Evolutionary conservation across 2,329 filamentous ascomycete genomes (phyloP).

Genomic region (Tolypocladium sp.): DNA sequence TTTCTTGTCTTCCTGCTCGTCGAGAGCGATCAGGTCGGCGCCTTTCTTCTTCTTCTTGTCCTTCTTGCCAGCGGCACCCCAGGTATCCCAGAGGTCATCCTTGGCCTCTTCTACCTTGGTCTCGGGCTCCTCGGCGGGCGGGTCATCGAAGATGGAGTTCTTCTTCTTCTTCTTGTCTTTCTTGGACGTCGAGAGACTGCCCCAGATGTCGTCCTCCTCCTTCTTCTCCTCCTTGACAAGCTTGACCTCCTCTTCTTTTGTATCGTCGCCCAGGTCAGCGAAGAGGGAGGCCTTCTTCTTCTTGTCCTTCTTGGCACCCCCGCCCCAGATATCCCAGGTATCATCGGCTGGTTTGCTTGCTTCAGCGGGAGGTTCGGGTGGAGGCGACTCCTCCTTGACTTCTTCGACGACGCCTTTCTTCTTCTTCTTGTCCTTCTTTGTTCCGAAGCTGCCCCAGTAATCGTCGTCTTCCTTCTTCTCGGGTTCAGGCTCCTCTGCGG

Average conservation of each 20-base stretch:
- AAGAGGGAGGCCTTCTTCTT: constrained; percentile 4
- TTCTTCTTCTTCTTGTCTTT: constrained; percentile 14
- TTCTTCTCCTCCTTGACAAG: neutral
- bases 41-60: constrained; percentile 34
- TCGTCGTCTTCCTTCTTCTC: constrained; percentile 20
- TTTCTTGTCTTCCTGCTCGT: constrained; percentile 15
- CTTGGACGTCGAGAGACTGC: constrained; percentile 1
- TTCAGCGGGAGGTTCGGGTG: constrained; percentile 5
- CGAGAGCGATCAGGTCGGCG: constrained; percentile 26
- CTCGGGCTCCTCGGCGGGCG: constrained; percentile 10
- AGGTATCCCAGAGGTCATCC: constrained; percentile 14
- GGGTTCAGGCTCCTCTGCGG: constrained; percentile 10
- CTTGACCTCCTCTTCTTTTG: constrained; percentile 1
- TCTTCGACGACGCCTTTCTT: constrained; percentile 13
- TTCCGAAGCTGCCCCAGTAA: constrained; percentile 15
- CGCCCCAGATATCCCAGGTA: constrained; percentile 1
- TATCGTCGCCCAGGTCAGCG: neutral
- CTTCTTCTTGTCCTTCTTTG: constrained; percentile 21
- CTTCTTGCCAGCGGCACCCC: constrained; percentile 18
- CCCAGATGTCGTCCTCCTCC: neutral
- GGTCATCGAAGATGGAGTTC: constrained; percentile 7
- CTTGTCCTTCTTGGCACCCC: constrained; percentile 8
- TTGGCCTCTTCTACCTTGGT: constrained; percentile 8
- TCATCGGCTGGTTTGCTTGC: neutral
- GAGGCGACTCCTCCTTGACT: constrained; percentile 7